Evolutionary conservation across 2,329 filamentous ascomycete species (phyloP).

Genomic region (Davidsoniella eucalypti): DNA sequence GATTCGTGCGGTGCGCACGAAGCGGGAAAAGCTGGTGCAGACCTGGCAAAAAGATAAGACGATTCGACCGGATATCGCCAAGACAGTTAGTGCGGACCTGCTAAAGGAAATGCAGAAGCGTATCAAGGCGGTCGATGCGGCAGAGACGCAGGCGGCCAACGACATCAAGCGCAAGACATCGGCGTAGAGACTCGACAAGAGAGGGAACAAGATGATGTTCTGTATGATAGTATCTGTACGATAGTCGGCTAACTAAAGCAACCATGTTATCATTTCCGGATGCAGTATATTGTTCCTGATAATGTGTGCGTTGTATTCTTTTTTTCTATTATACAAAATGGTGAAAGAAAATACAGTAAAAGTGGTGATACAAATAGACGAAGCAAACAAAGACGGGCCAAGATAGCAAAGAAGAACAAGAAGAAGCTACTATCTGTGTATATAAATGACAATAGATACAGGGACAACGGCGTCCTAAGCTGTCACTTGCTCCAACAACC

Average conservation of each 20-base stretch:
- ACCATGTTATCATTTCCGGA: not conserved
- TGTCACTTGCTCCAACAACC: no score
- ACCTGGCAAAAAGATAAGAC: slow-evolving; percentile 29
- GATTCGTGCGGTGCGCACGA: slow-evolving; percentile 30
- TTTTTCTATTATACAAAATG: slow-evolving; percentile 7
- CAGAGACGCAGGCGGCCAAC: slow-evolving; percentile 32
- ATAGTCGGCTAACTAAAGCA: not conserved
- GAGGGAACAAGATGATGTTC: not conserved
- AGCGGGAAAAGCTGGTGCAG: slow-evolving; percentile 32
- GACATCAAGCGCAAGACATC: slow-evolving; percentile 19
- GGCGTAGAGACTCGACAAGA: not conserved
- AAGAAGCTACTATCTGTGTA: no score
- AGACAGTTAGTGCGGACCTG: slow-evolving; percentile 30
- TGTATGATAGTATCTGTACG: not conserved
- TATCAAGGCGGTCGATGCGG: slow-evolving; percentile 32
- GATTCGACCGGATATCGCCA: slow-evolving; percentile 31
- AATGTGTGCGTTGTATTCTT: not conserved
- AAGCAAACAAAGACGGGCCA: not conserved
- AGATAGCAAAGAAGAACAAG: no score
- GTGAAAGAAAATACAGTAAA: slow-evolving; percentile 5
- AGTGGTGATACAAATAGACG: not conserved
- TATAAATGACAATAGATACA: no score
- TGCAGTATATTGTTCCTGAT: not conserved
- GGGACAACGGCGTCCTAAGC: no score
- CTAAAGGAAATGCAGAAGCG: slow-evolving; percentile 36